Conservation (phyloP, 2,329 filamentous ascomycete genomes). For the Epichloe scottii region DNA sequence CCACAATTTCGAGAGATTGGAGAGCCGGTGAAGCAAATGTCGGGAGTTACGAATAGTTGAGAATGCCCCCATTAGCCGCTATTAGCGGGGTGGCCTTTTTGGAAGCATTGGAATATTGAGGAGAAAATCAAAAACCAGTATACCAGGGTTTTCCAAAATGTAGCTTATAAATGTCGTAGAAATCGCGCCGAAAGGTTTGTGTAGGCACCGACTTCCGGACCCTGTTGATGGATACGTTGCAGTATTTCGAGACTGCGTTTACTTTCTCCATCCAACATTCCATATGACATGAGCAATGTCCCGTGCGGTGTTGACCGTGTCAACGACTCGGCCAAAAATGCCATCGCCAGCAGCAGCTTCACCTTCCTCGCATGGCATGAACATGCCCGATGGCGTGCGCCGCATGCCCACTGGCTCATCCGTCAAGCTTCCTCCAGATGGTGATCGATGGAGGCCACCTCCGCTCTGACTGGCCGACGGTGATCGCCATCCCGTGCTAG, state of each 20-base stretch:
- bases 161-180: background rate
- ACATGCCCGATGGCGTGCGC: constrained; percentile 76
- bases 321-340: constrained; percentile 66
- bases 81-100: no score
- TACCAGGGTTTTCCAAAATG: background rate
- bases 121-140: background rate
- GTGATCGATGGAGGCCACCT: constrained; percentile 30
- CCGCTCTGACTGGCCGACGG: constrained; percentile 12
- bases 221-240: background rate
- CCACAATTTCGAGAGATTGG: no score
- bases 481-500: constrained; percentile 21
- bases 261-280: constrained; percentile 56
- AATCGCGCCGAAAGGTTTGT: background rate
- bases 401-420: constrained; percentile 51
- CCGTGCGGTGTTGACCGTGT: constrained; percentile 63
- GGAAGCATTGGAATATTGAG: background rate
- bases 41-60: no score
- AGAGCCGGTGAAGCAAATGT: no score
- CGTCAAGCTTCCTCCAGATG: constrained; percentile 36
- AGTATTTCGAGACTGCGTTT: constrained; percentile 9
- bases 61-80: no score
- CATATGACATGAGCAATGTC: constrained; percentile 61
- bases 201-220: background rate
- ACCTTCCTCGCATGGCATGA: constrained; percentile 75
- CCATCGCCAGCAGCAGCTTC: constrained; percentile 49